These are phyloP conservation scores for Coemansia sp. DNA, from an alignment of 192 early-diverging fungal species.

Conservation along the genomic window DNA sequence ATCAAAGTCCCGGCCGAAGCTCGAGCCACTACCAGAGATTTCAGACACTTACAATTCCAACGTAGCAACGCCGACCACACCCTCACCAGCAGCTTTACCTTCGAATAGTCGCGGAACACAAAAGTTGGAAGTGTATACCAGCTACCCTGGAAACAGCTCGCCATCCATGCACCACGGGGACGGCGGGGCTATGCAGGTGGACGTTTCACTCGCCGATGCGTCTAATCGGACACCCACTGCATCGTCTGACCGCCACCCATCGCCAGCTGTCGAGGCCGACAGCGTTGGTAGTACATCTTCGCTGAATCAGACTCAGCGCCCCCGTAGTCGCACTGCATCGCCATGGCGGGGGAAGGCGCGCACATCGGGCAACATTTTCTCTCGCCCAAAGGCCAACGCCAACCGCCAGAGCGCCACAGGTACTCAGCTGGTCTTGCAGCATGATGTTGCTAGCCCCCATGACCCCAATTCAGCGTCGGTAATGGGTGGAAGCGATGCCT, in stretches of 20 bases:
- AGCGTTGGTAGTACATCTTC: neutral
- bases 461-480: neutral
- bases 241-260: conserved; percentile 3
- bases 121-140: neutral
- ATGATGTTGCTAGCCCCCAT: neutral
- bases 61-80: neutral
- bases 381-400: conserved; percentile 23
- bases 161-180: conserved; percentile 11
- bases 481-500: neutral
- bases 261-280: neutral
- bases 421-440: conserved; percentile 3
- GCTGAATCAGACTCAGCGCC: conserved; percentile 9
- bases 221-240: conserved; percentile 5
- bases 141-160: conserved; percentile 8
- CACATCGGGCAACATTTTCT: conserved; percentile 32
- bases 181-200: conserved; percentile 7
- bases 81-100: conserved; percentile 1
- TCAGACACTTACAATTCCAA: conserved; percentile 5
- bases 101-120: neutral
- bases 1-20: conserved; percentile 14
- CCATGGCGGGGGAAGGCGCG: conserved; percentile 44
- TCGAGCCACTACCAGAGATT: conserved; percentile 51
- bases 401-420: conserved; percentile 19
- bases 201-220: conserved; percentile 2
- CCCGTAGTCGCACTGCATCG: conserved; percentile 41